These are phyloP conservation scores for Vanrija humicola DNA, from an alignment of 1,284 basidiomycete genomes.

Conservation along the genomic window DNA sequence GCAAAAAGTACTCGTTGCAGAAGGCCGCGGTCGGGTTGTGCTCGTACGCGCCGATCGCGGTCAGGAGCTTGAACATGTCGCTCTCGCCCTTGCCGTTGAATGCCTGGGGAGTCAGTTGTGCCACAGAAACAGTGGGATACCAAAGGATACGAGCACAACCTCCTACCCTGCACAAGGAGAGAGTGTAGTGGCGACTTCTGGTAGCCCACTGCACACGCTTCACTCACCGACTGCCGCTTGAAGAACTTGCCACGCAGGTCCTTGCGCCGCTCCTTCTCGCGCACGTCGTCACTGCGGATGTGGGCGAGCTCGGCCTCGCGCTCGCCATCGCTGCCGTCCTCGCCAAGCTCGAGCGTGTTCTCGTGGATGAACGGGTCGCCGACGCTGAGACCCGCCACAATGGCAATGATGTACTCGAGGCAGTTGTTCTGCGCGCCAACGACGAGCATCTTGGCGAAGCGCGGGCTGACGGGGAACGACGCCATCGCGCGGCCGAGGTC, in stretches of 20 bases:
- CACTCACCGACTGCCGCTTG: slow-evolving; percentile 66
- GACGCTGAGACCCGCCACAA: slow-evolving; percentile 88
- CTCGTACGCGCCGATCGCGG: slow-evolving; percentile 94
- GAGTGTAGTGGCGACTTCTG: too few relatives aligned
- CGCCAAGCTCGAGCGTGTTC: slow-evolving; percentile 56
- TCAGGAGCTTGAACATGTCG: slow-evolving; percentile 82
- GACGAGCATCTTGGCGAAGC: slow-evolving; percentile 92
- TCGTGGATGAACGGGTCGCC: slow-evolving; percentile 95
- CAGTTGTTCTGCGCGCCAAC: slow-evolving; percentile 88
- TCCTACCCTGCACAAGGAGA: too few relatives aligned
- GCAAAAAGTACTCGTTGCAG: slow-evolving; percentile 85
- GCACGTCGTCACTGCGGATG: slow-evolving; percentile 59
- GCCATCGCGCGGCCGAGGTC: slow-evolving; percentile 87
- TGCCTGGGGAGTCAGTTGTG: slow-evolving; percentile 8
- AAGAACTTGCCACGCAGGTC: slow-evolving; percentile 70
- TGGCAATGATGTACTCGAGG: slow-evolving; percentile 82
- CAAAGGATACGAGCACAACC: too few relatives aligned
- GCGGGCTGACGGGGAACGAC: slow-evolving; percentile 85
- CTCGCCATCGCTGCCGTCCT: slow-evolving; percentile 43
- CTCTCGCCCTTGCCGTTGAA: slow-evolving; percentile 68
- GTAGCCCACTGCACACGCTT: too few relatives aligned
- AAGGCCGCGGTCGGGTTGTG: slow-evolving; percentile 76
- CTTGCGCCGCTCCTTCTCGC: slow-evolving; percentile 65
- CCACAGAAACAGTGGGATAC: not conserved
- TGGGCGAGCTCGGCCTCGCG: slow-evolving; percentile 54